Conservation (phyloP, 805 yeast genomes). For the Ogataea ganodermae region DNA sequence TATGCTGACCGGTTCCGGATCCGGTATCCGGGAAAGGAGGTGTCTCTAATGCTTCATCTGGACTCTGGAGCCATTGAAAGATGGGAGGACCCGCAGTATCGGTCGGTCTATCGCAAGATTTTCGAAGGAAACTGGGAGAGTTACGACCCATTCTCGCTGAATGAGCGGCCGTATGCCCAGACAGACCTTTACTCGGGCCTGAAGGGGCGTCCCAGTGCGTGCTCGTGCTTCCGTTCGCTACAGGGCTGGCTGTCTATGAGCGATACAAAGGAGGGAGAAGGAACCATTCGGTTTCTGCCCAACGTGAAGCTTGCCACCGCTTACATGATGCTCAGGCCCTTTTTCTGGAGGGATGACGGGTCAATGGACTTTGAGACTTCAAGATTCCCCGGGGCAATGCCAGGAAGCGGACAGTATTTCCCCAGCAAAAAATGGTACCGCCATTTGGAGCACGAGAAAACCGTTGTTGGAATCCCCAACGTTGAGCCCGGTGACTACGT, state of each 20-base stretch:
- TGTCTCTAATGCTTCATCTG: constrained; percentile 39
- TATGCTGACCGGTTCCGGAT: constrained; percentile 4
- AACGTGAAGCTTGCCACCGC: constrained; percentile 40
- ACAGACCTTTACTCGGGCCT: constrained; percentile 35
- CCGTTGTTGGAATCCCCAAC: constrained; percentile 39
- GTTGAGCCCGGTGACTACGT: constrained; percentile 46
- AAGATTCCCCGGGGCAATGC: constrained; percentile 40
- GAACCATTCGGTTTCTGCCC: constrained; percentile 42
- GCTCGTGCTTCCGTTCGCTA: constrained; percentile 38
- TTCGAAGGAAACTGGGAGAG: constrained; percentile 43
- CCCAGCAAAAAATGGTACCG: constrained; percentile 33
- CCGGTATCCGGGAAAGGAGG: constrained; percentile 36
- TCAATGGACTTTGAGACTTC: constrained; percentile 36
- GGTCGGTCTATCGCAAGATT: constrained; percentile 36
- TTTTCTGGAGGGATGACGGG: constrained; percentile 35
- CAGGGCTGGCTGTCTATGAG: constrained; percentile 49
- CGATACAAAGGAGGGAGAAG: constrained; percentile 39
- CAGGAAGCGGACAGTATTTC: constrained; percentile 40
- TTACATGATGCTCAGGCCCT: constrained; percentile 42
- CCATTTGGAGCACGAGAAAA: constrained; percentile 33
- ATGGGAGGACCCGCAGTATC: constrained; percentile 44
- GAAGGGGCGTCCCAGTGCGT: constrained; percentile 18
- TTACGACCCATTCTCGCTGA: constrained; percentile 41
- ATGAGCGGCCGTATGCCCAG: constrained; percentile 35
- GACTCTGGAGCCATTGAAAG: constrained; percentile 45